Evolutionary conservation across 352 stramenopile species (phyloP).

Genomic region (Pythium dissotocum): DNA sequence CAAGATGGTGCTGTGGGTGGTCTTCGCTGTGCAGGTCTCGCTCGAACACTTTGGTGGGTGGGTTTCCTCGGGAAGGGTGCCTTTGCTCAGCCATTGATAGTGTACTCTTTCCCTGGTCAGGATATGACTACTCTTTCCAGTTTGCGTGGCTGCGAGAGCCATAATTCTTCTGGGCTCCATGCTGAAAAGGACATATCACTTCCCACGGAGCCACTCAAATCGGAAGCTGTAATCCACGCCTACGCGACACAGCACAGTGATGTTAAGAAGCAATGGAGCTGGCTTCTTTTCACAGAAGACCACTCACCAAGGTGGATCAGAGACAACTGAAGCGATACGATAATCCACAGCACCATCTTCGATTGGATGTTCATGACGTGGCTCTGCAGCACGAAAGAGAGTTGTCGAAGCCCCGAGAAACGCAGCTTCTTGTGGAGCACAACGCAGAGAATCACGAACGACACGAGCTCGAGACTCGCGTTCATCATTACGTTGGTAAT

Average conservation of each 20-base stretch:
- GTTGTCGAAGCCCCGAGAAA: neutral
- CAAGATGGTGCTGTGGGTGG: constrained; percentile 13
- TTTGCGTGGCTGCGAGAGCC: neutral
- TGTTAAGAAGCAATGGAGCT: too few relatives aligned
- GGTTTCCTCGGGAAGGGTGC: too few relatives aligned
- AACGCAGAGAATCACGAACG: neutral
- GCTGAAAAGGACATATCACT: too few relatives aligned
- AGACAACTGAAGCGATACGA: neutral
- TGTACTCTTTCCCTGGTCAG: neutral
- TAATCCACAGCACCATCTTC: neutral
- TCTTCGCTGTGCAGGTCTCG: constrained; percentile 3
- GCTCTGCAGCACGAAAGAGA: neutral
- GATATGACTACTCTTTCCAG: neutral
- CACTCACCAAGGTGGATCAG: neutral
- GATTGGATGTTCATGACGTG: neutral
- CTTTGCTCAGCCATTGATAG: too few relatives aligned
- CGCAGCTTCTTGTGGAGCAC: neutral
- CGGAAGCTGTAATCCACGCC: too few relatives aligned
- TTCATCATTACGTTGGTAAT: neutral
- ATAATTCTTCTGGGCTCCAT: too few relatives aligned
- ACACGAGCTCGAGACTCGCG: neutral
- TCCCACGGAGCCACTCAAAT: too few relatives aligned
- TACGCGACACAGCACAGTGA: too few relatives aligned
- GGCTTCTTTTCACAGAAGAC: neutral
- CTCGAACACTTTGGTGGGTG: constrained; percentile 5